Conservation (phyloP, 176 grass and related monocot genomes). For the Aegilops sharonensis region DNA sequence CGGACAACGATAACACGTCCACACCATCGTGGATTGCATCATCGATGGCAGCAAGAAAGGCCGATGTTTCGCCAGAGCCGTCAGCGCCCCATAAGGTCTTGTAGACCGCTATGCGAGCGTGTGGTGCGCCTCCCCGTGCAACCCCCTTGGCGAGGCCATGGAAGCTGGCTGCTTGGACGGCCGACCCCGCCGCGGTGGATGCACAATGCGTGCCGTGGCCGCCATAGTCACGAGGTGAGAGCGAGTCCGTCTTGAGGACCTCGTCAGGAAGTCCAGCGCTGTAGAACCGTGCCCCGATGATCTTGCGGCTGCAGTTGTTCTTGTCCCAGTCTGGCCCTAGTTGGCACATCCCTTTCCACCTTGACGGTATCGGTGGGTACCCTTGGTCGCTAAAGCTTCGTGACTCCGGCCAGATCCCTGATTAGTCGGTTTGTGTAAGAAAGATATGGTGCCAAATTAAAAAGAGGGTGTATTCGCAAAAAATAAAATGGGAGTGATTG, state of each 20-base stretch:
- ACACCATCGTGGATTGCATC: neutral
- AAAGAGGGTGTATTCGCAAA: no score
- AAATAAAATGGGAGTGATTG: no score
- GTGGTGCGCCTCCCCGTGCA: conserved; percentile 12
- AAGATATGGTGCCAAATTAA: no score
- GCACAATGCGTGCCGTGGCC: conserved; percentile 37
- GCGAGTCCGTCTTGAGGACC: neutral
- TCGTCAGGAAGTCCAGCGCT: fast-evolving
- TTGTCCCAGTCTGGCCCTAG: neutral
- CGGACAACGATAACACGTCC: neutral
- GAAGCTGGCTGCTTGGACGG: conserved; percentile 1
- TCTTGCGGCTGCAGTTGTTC: no score
- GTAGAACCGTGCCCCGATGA: no score
- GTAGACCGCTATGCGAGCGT: conserved; percentile 19
- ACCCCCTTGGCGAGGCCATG: neutral
- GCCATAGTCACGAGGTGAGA: neutral
- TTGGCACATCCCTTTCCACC: neutral
- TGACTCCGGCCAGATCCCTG: no score
- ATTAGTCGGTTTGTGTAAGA: no score
- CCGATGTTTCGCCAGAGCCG: neutral
- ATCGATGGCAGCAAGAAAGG: conserved; percentile 35
- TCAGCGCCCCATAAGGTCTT: neutral
- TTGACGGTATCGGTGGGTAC: no score
- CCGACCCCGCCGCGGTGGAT: conserved; percentile 32
- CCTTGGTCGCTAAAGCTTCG: no score